Evolutionary conservation across 129 eudicot species (phyloP).

Genomic region (Apium graveolens): DNA sequence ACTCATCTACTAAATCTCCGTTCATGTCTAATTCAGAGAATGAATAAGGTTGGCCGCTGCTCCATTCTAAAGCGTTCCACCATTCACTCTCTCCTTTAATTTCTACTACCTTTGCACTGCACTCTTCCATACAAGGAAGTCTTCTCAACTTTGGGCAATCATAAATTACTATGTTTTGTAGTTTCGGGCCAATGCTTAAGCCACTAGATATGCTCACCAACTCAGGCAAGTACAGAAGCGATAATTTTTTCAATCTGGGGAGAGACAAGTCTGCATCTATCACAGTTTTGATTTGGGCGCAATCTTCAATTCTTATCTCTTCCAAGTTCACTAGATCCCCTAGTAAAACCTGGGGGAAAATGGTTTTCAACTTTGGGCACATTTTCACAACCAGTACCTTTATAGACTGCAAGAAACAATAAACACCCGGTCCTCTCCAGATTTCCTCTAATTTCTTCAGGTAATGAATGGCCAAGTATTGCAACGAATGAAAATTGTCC

Average conservation of each 20-base stretch:
- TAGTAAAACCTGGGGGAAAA: background rate
- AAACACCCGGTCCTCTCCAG: slow-evolving; percentile 22
- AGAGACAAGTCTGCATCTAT: slow-evolving; percentile 9
- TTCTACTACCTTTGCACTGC: background rate
- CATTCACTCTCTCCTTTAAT: slow-evolving; percentile 32
- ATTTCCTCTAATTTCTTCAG: slow-evolving; percentile 32
- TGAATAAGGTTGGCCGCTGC: background rate
- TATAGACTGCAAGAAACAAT: slow-evolving; percentile 15
- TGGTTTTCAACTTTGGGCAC: slow-evolving; percentile 27
- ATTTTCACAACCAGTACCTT: slow-evolving; percentile 24
- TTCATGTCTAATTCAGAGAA: background rate
- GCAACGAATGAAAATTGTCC: slow-evolving; percentile 16
- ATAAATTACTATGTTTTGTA: slow-evolving; percentile 18
- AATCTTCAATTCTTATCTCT: slow-evolving; percentile 28
- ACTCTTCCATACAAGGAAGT: slow-evolving; percentile 11
- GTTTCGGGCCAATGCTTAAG: slow-evolving; percentile 11
- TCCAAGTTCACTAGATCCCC: slow-evolving; percentile 10
- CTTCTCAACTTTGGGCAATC: slow-evolving; percentile 28
- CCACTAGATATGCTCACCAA: slow-evolving; percentile 22
- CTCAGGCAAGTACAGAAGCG: slow-evolving; percentile 31
- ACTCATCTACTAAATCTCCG: background rate
- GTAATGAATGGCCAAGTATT: slow-evolving; percentile 27
- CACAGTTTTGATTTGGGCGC: slow-evolving; percentile 10
- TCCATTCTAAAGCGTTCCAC: slow-evolving; percentile 29
- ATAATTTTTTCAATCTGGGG: slow-evolving; percentile 24